Evolutionary conservation across 169 alveolate species (phyloP), one percentile per base, ranked within the genome.

Genomic region (Plasmodium billcollinsi): DNA sequence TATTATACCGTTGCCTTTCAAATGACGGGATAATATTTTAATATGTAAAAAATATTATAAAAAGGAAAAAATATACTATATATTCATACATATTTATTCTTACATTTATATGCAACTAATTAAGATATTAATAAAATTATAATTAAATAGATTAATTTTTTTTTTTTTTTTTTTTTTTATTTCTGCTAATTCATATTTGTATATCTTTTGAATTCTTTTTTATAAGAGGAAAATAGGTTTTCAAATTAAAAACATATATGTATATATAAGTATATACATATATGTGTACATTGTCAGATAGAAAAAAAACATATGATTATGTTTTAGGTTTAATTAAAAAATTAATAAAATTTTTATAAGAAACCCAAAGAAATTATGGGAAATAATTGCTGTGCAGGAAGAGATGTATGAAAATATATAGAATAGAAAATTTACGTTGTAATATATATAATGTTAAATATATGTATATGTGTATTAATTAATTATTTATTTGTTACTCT

Each of bases 311-410:
- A 66, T 70, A 47, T 78, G 69, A 78, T 78, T 78, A 78, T 78
- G 89, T 47, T 78, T 78, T 78, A 78, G 89, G 71, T 78, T 78
- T 50, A 78, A 78, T 50, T 78, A 65, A 78, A 65, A 65, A 43
- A 50, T 58, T 75, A 52, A 63, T 24, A 47, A 65, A 49, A 18
- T 61, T 58, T 66, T 62, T 74, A 65, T 20, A 78, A 47, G 24
- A 66, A 50, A 52, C 71, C 89, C 76, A 78, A 29, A 65, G 76
- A 52, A 89, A 86, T 59, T 21, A 93, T 93, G 95, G 95, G 95
- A 86, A 90, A 90, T 80, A 92, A 90, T 18, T 93, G 95, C 91
- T 93, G 95, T 85, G 92, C 95, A 63, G 95, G 95, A 73, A 74
- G 95, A 70, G 95, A 93, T 61, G 95, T 93, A 88, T 33, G 58